Percentiles rank a stretch among this genome's conserved stretches.
Evolutionary conservation across 192 early-diverging fungal genomes (phyloP).

Genomic region (Backusella luteola): DNA sequence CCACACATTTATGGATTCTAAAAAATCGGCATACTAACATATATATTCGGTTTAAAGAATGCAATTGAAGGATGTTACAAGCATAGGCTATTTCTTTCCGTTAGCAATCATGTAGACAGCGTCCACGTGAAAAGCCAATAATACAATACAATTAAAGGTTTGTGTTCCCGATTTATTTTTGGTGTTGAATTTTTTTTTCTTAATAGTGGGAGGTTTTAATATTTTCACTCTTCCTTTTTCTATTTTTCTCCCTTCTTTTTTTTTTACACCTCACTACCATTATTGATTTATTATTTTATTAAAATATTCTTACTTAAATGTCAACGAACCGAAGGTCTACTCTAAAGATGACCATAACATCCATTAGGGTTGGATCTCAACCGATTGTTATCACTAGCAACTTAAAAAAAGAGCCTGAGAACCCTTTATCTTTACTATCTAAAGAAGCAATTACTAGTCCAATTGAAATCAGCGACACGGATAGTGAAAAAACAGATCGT

Average conservation of each 20-base stretch:
- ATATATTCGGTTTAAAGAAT: not conserved
- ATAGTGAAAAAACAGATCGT: not conserved
- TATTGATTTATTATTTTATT: not conserved
- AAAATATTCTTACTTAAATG: not conserved
- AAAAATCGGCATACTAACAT: not conserved
- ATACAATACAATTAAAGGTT: constrained; percentile 3
- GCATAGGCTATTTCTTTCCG: not conserved
- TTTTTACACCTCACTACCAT: not conserved
- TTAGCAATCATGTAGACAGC: not conserved
- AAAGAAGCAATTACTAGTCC: not conserved
- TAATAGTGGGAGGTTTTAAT: not conserved
- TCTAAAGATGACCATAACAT: constrained; percentile 6
- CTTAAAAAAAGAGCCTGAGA: not conserved
- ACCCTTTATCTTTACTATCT: not conserved
- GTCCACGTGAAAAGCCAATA: not conserved
- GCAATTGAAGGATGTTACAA: not conserved
- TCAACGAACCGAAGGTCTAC: not conserved
- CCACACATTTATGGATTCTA: not conserved
- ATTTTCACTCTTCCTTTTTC: not conserved
- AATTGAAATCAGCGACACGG: not conserved
- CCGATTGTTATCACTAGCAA: not conserved
- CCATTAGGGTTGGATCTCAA: not conserved
- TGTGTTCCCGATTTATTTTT: not conserved
- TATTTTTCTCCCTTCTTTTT: not conserved
- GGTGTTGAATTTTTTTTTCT: not conserved